A percentile compares a stretch with the other conserved stretches of the same genome.
These are phyloP conservation scores for Alternaria sp. DNA, from an alignment of 2,329 filamentous ascomycete species.

Conservation along the genomic window DNA sequence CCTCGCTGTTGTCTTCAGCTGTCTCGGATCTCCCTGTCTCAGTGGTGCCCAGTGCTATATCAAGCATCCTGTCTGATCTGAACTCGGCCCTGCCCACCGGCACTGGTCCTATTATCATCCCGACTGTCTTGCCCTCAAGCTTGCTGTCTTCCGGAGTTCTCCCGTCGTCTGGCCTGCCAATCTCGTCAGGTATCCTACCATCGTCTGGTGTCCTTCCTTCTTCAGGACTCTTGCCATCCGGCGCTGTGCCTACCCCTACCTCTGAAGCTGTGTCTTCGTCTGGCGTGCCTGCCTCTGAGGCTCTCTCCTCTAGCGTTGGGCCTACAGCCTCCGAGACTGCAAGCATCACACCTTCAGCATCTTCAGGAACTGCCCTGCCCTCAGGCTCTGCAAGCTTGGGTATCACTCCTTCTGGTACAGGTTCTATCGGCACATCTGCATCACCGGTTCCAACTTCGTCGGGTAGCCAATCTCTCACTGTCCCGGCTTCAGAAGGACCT, in stretches of 20 bases:
- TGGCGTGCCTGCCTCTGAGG: slow-evolving; percentile 11
- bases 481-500: slow-evolving; percentile 26
- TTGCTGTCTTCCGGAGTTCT: slow-evolving; percentile 13
- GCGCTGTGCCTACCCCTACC: slow-evolving; percentile 2
- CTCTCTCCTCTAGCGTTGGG: slow-evolving; percentile 1
- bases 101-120: slow-evolving; percentile 15
- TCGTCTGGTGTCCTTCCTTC: slow-evolving; percentile 8
- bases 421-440: slow-evolving; percentile 12
- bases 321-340: slow-evolving; percentile 16
- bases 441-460: slow-evolving; percentile 9
- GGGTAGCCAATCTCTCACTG: slow-evolving; percentile 14
- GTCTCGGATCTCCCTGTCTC: slow-evolving; percentile 24
- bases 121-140: slow-evolving; percentile 13
- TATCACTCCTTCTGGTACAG: slow-evolving; percentile 14
- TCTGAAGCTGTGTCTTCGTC: slow-evolving; percentile 17
- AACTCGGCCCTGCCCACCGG: slow-evolving; percentile 21
- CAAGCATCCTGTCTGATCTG: slow-evolving; percentile 24
- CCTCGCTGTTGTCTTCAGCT: slow-evolving; percentile 28
- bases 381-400: slow-evolving; percentile 1
- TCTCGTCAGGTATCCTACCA: slow-evolving; percentile 8
- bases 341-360: slow-evolving; percentile 7
- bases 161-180: slow-evolving; percentile 1
- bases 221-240: slow-evolving; percentile 12
- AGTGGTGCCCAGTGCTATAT: slow-evolving; percentile 24
- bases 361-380: not conserved